These are phyloP conservation scores for Daphne laureola DNA, from an alignment of 441 rosid species.

Conservation along the genomic window DNA sequence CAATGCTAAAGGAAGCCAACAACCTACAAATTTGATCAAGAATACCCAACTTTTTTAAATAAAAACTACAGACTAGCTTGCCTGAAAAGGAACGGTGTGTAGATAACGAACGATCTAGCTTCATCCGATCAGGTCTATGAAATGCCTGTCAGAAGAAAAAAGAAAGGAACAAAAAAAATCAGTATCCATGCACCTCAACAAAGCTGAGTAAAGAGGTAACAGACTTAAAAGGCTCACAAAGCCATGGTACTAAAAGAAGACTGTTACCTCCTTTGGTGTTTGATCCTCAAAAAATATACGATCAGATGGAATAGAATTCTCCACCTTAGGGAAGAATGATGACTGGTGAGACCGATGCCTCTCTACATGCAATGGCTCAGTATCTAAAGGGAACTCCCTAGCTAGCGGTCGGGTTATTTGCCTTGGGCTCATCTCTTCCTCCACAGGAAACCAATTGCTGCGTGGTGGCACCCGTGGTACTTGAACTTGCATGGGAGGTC, in stretches of 20 bases:
- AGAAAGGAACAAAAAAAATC: no score
- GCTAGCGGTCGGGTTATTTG: conserved; percentile 49
- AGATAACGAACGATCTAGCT: conserved; percentile 40
- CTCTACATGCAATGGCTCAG: conserved; percentile 62
- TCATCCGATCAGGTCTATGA: conserved; percentile 65
- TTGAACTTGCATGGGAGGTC: conserved; percentile 57
- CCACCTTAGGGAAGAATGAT: conserved; percentile 63
- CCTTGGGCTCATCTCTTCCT: conserved; percentile 83
- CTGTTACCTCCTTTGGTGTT: conserved; percentile 73
- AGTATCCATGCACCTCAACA: conserved; percentile 10
- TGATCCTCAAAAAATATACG: conserved; percentile 72
- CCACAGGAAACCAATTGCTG: conserved; percentile 68
- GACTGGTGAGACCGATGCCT: conserved; percentile 60
- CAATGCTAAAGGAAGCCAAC: no score
- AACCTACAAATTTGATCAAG: no score
- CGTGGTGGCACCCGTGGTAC: conserved; percentile 55
- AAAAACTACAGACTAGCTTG: conserved; percentile 17
- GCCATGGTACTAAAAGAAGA: conserved; percentile 7
- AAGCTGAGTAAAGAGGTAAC: conserved; percentile 3
- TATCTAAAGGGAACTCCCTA: conserved; percentile 60
- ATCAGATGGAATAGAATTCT: conserved; percentile 56
- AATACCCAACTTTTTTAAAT: no score
- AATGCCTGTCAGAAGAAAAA: conserved; percentile 49
- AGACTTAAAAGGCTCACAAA: not conserved
- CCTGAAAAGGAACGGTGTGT: conserved; percentile 61